Conservation (phyloP, 2,329 filamentous ascomycete genomes). For the Claviceps pazoutovae region DNA sequence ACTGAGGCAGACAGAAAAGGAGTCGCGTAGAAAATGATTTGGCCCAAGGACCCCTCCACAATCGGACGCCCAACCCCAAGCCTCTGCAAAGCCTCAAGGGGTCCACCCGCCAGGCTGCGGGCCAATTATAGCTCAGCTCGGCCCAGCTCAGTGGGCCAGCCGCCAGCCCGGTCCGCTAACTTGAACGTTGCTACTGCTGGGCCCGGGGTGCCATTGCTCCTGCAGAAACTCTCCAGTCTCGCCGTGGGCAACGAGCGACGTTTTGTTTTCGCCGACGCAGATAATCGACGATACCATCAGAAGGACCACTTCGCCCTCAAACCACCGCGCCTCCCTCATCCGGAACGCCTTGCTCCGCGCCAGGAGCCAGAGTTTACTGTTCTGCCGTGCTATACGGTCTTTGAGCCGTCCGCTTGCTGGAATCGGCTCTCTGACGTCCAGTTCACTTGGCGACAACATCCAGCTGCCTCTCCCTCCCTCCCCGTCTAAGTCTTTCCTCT, state of each 20-base stretch:
- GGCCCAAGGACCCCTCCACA: too few relatives aligned
- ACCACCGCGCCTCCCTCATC: not conserved
- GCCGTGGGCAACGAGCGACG: not conserved
- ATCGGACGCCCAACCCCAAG: too few relatives aligned
- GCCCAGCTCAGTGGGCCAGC: not conserved
- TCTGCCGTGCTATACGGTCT: not conserved
- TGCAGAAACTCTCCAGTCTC: not conserved
- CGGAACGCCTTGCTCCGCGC: not conserved
- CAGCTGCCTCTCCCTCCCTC: not conserved
- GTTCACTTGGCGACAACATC: not conserved
- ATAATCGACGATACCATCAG: conserved; percentile 1
- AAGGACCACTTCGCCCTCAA: not conserved
- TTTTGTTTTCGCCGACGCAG: conserved; percentile 2
- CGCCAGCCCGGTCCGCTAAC: not conserved
- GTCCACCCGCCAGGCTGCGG: too few relatives aligned
- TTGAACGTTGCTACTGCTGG: not conserved
- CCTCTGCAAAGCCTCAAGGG: too few relatives aligned
- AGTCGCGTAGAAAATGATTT: too few relatives aligned
- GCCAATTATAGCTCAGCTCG: too few relatives aligned
- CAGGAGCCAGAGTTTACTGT: not conserved
- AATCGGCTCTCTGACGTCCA: not conserved
- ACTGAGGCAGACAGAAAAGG: too few relatives aligned
- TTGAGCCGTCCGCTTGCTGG: not conserved
- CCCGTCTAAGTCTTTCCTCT: not conserved
- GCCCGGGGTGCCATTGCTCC: not conserved